phyloP scores from a whole-genome alignment of 1,284 basidiomycete species.

The Stereum hirsutum region DNA sequence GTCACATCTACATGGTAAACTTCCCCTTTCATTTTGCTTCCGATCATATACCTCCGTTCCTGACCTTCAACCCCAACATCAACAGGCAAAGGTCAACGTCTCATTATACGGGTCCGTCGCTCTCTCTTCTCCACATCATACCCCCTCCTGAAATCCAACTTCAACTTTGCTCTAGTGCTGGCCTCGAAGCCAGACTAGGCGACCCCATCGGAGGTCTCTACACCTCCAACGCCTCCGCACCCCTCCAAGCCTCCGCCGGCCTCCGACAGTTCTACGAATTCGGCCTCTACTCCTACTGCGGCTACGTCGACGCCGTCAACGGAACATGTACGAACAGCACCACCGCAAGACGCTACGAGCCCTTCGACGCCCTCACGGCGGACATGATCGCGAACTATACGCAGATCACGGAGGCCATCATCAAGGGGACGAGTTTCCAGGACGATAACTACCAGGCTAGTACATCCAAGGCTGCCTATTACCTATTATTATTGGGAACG shows the following conservation, averaged over 20 bases:
- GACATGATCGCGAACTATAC: constrained; percentile 63
- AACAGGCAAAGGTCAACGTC: constrained; percentile 59
- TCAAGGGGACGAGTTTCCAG: constrained; percentile 44
- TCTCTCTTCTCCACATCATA: constrained; percentile 6
- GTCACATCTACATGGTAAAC: constrained; percentile 61
- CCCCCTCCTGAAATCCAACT: too few species aligned
- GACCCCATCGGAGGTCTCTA: constrained; percentile 61
- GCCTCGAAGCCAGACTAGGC: constrained; percentile 38
- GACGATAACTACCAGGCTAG: constrained; percentile 54
- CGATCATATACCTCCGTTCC: too few species aligned
- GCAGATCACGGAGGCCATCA: constrained; percentile 42
- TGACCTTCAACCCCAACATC: constrained; percentile 7
- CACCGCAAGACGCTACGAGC: constrained; percentile 47
- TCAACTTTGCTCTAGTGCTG: constrained; percentile 28
- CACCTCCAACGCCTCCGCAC: constrained; percentile 52
- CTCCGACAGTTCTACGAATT: constrained; percentile 66
- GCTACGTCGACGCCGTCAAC: constrained; percentile 45
- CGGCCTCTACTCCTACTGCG: constrained; percentile 72
- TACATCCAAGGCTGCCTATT: constrained; percentile 63
- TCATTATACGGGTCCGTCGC: constrained; percentile 54
- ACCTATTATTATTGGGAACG: constrained; percentile 64
- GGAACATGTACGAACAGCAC: constrained; percentile 61
- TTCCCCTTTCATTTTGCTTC: constrained; percentile 3
- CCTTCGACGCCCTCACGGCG: constrained; percentile 47
- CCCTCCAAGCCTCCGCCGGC: constrained; percentile 46